These are phyloP conservation scores for Aschersonia sp. DNA, from an alignment of 2,329 filamentous ascomycete genomes.

Conservation along the genomic window DNA sequence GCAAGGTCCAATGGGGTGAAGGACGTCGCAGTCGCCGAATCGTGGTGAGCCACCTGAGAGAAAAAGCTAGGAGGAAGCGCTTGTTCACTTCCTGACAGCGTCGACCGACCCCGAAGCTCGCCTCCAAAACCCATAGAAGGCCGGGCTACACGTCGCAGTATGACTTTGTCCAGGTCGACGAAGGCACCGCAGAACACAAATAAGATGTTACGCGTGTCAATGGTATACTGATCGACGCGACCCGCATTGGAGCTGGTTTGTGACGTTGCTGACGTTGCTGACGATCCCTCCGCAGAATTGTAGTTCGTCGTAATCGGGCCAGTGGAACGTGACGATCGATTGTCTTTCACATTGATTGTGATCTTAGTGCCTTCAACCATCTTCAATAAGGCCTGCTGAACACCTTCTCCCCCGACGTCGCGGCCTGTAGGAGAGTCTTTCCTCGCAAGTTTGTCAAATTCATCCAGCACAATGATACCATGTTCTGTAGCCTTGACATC, in stretches of 20 bases:
- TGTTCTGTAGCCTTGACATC: slow-evolving; percentile 72
- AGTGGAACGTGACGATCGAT: slow-evolving; percentile 41
- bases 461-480: slow-evolving; percentile 90
- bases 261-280: slow-evolving; percentile 20
- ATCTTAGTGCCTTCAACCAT: slow-evolving; percentile 93
- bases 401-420: slow-evolving; percentile 90
- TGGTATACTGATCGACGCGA: slow-evolving; percentile 51
- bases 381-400: slow-evolving; percentile 89
- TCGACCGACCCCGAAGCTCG: slow-evolving; percentile 48
- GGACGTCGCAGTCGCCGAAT: slow-evolving; percentile 17
- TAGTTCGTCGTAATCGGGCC: slow-evolving; percentile 39
- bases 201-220: slow-evolving; percentile 90
- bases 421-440: slow-evolving; percentile 78
- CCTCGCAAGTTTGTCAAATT: slow-evolving; percentile 93
- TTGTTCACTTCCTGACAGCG: slow-evolving; percentile 32
- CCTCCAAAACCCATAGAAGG: slow-evolving; percentile 85
- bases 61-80: slow-evolving; percentile 52
- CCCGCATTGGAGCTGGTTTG: slow-evolving; percentile 28
- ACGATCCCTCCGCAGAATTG: slow-evolving; percentile 25
- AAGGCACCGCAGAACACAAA: slow-evolving; percentile 97
- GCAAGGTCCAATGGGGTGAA: slow-evolving; percentile 56
- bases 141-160: slow-evolving; percentile 76
- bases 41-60: slow-evolving; percentile 40
- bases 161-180: slow-evolving; percentile 75
- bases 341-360: slow-evolving; percentile 78